Evolutionary conservation across 306 rosid genomes (phyloP).

Genomic region (Chamaecrista fasciculata): DNA sequence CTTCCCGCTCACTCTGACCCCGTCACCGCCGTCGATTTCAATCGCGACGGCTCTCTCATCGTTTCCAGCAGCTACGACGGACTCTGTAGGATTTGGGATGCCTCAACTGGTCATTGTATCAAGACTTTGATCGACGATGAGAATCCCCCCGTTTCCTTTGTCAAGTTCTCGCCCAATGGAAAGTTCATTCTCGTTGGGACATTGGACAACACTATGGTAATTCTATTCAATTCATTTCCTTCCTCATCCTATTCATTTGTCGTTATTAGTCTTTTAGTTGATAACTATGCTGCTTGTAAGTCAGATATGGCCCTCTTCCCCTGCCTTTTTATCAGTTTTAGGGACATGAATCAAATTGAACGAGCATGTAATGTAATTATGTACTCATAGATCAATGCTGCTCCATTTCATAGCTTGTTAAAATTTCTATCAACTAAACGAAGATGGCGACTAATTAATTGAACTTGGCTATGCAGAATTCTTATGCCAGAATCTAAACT

Average conservation of each 20-base stretch:
- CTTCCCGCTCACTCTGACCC: constrained; percentile 96
- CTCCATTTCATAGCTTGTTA: background rate
- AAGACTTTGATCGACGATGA: constrained; percentile 94
- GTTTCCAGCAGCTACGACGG: constrained; percentile 99
- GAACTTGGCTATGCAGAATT: background rate
- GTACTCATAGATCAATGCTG: background rate
- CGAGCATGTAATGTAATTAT: background rate
- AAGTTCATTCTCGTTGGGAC: constrained; percentile 94
- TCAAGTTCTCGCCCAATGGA: constrained; percentile 86
- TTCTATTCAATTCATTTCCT: background rate
- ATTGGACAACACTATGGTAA: constrained; percentile 79
- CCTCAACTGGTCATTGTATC: constrained; percentile 88
- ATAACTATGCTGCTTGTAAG: background rate
- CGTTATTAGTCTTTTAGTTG: background rate
- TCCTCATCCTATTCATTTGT: background rate
- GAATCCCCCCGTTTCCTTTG: constrained; percentile 91
- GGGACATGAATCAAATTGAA: background rate
- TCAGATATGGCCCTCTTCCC: background rate
- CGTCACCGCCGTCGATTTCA: constrained; percentile 87
- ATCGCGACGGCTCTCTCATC: constrained; percentile 75
- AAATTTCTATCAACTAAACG: background rate
- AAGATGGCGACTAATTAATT: background rate
- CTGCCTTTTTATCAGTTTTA: background rate
- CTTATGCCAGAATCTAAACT: background rate
- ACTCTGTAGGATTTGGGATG: constrained; percentile 82